phyloP scores from a whole-genome alignment of 2,329 filamentous ascomycete species.

The Botrytis pseudocinerea region DNA sequence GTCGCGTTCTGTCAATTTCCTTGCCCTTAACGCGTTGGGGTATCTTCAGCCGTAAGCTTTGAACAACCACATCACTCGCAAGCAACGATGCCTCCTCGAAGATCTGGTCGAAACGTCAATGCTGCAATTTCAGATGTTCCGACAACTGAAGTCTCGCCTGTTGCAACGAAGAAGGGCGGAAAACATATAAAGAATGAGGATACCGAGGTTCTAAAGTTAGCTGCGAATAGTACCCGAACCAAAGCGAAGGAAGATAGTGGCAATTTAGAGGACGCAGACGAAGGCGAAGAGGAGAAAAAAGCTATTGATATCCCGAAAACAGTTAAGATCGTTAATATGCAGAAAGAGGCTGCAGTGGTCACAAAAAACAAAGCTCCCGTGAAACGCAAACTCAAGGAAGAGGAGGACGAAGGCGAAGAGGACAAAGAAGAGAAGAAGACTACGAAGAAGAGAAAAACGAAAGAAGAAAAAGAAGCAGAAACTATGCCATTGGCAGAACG shows the following conservation, averaged over 20 bases:
- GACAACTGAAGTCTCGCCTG: conserved; percentile 4
- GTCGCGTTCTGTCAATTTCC: background rate
- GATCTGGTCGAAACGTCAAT: conserved; percentile 31
- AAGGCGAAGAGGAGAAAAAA: background rate
- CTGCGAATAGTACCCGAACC: background rate
- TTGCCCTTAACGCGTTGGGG: background rate
- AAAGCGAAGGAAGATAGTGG: background rate
- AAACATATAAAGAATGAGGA: conserved; percentile 29
- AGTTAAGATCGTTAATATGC: background rate
- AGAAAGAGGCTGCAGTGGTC: background rate
- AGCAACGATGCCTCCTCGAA: conserved; percentile 35
- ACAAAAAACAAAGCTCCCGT: conserved; percentile 29
- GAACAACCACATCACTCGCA: background rate
- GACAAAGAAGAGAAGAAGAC: conserved; percentile 29
- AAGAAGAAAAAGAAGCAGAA: conserved; percentile 56
- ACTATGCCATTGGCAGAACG: conserved; percentile 67
- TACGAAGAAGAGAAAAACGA: conserved; percentile 53
- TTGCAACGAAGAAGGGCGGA: conserved; percentile 27
- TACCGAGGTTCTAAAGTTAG: conserved; percentile 13
- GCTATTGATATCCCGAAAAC: background rate
- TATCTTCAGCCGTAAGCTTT: background rate
- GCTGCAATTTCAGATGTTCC: conserved; percentile 16
- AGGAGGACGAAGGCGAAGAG: conserved; percentile 32
- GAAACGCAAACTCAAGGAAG: conserved; percentile 37
- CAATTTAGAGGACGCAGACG: background rate